A percentile compares a stretch with the other conserved stretches of the same genome.
Evolutionary conservation across 225 moss, liverwort and hornwort species (phyloP).

Genomic region (Rhytidiadelphus loreus): DNA sequence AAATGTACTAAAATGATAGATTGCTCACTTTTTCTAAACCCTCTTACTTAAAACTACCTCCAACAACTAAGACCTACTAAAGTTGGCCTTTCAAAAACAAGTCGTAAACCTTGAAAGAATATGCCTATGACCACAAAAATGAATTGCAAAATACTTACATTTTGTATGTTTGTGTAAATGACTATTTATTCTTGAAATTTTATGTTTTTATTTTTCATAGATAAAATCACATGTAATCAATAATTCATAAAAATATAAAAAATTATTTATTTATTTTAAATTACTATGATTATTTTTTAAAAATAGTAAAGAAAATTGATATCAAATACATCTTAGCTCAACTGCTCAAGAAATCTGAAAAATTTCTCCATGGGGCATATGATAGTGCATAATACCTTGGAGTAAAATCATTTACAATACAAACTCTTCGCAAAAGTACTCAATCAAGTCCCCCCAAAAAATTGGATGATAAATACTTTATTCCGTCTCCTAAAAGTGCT

Average conservation of each 20-base stretch:
- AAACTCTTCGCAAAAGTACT: too few relatives aligned
- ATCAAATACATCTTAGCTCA: neutral
- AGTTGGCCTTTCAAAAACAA: neutral
- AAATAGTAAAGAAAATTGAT: accelerated
- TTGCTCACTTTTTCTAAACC: neutral
- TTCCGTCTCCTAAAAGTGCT: accelerated
- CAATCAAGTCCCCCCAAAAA: too few relatives aligned
- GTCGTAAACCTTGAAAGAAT: neutral
- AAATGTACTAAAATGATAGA: neutral
- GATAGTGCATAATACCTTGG: neutral
- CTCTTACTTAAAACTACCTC: neutral
- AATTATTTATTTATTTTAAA: too few relatives aligned
- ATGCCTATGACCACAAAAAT: neutral
- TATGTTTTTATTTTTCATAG: too few relatives aligned
- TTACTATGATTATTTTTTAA: accelerated
- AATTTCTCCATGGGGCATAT: accelerated
- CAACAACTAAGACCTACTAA: neutral
- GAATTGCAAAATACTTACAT: neutral
- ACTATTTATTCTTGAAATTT: neutral
- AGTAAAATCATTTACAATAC: neutral
- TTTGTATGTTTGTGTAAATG: neutral
- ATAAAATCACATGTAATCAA: accelerated
- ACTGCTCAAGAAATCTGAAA: neutral
- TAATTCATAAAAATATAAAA: neutral
- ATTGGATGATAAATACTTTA: accelerated